These are phyloP conservation scores for Solanum paucissectum DNA, from an alignment of 257 asterid species.

Conservation along the genomic window DNA sequence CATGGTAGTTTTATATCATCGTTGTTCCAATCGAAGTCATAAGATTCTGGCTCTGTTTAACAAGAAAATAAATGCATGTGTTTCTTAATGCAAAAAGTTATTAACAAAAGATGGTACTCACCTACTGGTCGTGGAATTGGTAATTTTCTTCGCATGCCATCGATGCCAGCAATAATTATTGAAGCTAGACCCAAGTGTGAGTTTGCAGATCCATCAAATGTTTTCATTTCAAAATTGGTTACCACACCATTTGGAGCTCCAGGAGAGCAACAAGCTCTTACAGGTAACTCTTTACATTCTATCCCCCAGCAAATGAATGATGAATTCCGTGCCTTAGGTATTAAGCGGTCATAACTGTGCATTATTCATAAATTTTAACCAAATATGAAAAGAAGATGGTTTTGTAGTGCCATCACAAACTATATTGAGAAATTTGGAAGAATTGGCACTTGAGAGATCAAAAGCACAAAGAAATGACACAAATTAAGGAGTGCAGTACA, in stretches of 20 bases:
- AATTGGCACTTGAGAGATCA: neutral
- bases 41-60: constrained; percentile 58
- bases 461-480: too few species aligned
- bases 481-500: too few species aligned
- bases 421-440: too few species aligned
- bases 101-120: constrained; percentile 7
- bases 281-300: constrained; percentile 71
- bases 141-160: constrained; percentile 49
- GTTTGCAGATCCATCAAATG: constrained; percentile 78
- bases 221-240: constrained; percentile 77
- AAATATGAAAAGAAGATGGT: too few species aligned
- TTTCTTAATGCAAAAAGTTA: neutral
- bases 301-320: constrained; percentile 84
- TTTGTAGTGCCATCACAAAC: too few species aligned
- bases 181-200: constrained; percentile 81
- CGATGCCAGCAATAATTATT: constrained; percentile 63
- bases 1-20: constrained; percentile 37
- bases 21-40: constrained; percentile 33
- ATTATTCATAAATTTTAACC: neutral
- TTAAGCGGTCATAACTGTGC: constrained; percentile 75
- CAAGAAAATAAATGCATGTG: neutral
- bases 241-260: constrained; percentile 63
- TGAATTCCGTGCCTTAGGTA: constrained; percentile 82
- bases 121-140: constrained; percentile 69
- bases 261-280: constrained; percentile 75